Conservation (phyloP, 1,139 yeast species). For the Geotrichum fermentans region DNA sequence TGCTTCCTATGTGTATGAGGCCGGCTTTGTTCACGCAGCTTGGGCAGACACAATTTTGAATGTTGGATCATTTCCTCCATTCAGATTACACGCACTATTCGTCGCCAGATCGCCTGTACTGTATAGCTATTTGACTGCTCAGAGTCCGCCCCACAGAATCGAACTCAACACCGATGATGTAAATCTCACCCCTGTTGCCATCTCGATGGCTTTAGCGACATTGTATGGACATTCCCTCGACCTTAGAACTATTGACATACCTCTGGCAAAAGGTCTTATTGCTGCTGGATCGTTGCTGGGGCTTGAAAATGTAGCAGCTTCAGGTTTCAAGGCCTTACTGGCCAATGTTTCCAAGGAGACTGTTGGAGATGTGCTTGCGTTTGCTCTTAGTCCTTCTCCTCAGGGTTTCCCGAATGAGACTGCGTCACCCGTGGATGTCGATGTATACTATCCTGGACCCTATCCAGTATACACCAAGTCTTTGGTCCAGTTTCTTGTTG, state of each 20-base stretch:
- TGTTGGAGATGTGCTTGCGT: constrained; percentile 27
- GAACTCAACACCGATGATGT: constrained; percentile 52
- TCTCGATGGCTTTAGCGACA: constrained; percentile 36
- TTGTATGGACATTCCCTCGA: constrained; percentile 36
- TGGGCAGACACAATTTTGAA: constrained; percentile 38
- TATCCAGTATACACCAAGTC: constrained; percentile 35
- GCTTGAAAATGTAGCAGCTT: constrained; percentile 30
- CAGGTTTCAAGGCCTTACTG: constrained; percentile 30
- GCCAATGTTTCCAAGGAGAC: constrained; percentile 25
- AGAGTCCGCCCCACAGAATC: constrained; percentile 44
- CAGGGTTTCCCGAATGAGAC: neutral
- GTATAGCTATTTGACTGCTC: constrained; percentile 30
- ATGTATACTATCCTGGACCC: constrained; percentile 31
- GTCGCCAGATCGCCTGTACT: constrained; percentile 36
- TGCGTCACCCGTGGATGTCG: constrained; percentile 1
- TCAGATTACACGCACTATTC: constrained; percentile 37
- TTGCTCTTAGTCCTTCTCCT: constrained; percentile 24
- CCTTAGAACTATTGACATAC: constrained; percentile 26
- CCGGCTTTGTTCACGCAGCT: constrained; percentile 38
- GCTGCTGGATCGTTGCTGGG: constrained; percentile 35
- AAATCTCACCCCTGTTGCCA: constrained; percentile 42
- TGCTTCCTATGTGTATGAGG: constrained; percentile 33
- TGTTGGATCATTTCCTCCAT: constrained; percentile 28
- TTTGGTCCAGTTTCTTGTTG: constrained; percentile 28
- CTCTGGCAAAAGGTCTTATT: constrained; percentile 32